Percentiles rank a stretch among this genome's conserved stretches.
Conservation (phyloP, 2,329 filamentous ascomycete genomes). For the Claviceps maximensis region DNA sequence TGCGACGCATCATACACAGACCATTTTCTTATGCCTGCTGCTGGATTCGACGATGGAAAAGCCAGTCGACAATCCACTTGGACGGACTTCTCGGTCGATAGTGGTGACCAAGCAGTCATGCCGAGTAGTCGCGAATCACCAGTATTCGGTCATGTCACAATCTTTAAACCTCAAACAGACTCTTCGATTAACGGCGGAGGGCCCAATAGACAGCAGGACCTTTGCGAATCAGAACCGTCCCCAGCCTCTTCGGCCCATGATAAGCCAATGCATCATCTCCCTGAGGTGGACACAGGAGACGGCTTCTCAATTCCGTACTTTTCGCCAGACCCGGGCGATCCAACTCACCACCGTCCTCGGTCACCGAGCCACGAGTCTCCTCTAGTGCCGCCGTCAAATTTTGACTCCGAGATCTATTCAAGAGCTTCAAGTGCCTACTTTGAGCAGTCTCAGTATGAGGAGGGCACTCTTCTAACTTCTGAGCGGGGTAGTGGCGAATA, state of each 20-base stretch:
- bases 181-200: not conserved
- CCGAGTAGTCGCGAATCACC: slow-evolving; percentile 15
- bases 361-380: slow-evolving; percentile 39
- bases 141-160: slow-evolving; percentile 20
- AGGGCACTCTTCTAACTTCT: slow-evolving; percentile 30
- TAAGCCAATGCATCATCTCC: slow-evolving; percentile 30
- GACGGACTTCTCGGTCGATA: slow-evolving; percentile 47
- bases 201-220: slow-evolving; percentile 5
- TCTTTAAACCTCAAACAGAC: slow-evolving; percentile 14
- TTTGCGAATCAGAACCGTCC: slow-evolving; percentile 14
- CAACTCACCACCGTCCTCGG: slow-evolving; percentile 18
- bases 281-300: slow-evolving; percentile 37
- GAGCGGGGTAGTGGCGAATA: slow-evolving; percentile 33
- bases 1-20: slow-evolving; percentile 25
- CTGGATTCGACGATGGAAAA: slow-evolving; percentile 29
- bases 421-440: slow-evolving; percentile 29
- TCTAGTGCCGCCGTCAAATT: slow-evolving; percentile 28
- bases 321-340: slow-evolving; percentile 19
- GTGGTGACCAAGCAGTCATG: slow-evolving; percentile 27
- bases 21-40: slow-evolving; percentile 34
- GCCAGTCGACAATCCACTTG: slow-evolving; percentile 44
- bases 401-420: slow-evolving; percentile 23
- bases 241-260: slow-evolving; percentile 14
- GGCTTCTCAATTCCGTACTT: slow-evolving; percentile 37
- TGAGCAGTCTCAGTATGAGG: slow-evolving; percentile 23